phyloP scores from a whole-genome alignment of 176 grass and related monocot genomes.

The Bothriochloa decipiens region DNA sequence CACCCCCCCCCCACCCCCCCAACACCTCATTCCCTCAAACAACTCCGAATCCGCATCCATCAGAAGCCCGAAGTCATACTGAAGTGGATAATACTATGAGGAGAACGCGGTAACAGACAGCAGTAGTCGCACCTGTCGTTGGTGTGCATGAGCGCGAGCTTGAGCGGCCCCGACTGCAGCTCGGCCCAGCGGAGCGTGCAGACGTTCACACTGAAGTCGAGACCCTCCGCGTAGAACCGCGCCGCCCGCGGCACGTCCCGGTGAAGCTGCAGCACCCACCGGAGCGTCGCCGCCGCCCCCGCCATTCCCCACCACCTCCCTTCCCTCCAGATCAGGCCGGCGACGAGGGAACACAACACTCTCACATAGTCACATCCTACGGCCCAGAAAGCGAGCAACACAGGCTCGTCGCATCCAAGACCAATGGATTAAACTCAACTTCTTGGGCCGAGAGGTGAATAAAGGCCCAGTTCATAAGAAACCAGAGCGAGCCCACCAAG shows the following conservation, averaged over 20 bases:
- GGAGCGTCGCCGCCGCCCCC: constrained; percentile 43
- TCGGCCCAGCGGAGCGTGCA: constrained; percentile 92
- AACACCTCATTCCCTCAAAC: not conserved
- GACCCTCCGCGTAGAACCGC: constrained; percentile 74
- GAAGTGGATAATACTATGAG: not conserved
- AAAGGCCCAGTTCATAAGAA: not conserved
- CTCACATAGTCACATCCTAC: not conserved
- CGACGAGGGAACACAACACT: too few relatives aligned
- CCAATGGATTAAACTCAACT: not conserved
- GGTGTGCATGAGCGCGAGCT: constrained; percentile 92
- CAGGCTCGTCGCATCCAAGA: too few relatives aligned
- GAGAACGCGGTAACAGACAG: not conserved
- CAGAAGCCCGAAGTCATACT: not conserved
- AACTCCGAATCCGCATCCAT: not conserved
- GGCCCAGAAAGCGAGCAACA: not conserved
- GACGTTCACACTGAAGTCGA: constrained; percentile 74
- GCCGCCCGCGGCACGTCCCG: constrained; percentile 78
- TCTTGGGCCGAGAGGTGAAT: not conserved
- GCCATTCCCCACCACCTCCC: constrained; percentile 39
- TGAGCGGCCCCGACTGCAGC: constrained; percentile 87
- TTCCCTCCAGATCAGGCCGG: not conserved
- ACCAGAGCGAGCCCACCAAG: not conserved
- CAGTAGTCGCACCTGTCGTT: constrained; percentile 44
- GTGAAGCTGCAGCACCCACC: constrained; percentile 88
- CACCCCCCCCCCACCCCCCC: too few relatives aligned